Evolutionary conservation across 2,329 filamentous ascomycete genomes (phyloP), one percentile per base, ranked within the genome.

Genomic region (Xenoacremonium recifei): DNA sequence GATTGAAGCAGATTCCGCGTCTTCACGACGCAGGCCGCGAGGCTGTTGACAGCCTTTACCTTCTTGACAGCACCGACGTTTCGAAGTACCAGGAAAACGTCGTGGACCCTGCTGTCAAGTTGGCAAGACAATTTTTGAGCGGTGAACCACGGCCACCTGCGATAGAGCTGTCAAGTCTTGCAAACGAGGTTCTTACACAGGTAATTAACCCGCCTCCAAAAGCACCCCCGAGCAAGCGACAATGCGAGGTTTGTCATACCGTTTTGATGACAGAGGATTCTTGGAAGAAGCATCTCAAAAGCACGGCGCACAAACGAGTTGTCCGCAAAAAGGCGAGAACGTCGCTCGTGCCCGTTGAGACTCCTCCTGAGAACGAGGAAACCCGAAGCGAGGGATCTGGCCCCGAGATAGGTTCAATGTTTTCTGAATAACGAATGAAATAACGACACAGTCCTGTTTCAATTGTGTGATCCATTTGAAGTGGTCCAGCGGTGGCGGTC

Each of bases 51-150:
- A 79, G 71, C 25, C 70, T 96, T 1, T 97, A 87, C 61, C 67
- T 97, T 2, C 67, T 97, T 1, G 89, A 99, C 65, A 87, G 87
- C 48, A 89, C 85, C 3, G 75, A 93, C 51, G 69, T 84, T 3
- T 57, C 70, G 0, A 58, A 66, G 2, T 96, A 88, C 75, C 55
- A 73, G 0, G 61, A 72, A 1, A 68, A 74, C n/a, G 88, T 96
- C 3, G 73, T 81, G 2, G 65, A 72, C 2, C 82, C 82, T 3
- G 90, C 88, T 0, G 68, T 79, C 2, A 61, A 70, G 1, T 65
- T 96, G 20, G 77, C 84, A 0, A 60, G 69, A 11, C 61, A 68
- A 1, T 95, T 95, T 55, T 72, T 96, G 0, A 57, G 65, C 1
- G 77, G 75, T 0, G 63, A 76, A 27, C 34, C 63, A 2, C 72